Conservation (phyloP, 371 early-diverging fungal genomes). For the Fennellomyces sp. region DNA sequence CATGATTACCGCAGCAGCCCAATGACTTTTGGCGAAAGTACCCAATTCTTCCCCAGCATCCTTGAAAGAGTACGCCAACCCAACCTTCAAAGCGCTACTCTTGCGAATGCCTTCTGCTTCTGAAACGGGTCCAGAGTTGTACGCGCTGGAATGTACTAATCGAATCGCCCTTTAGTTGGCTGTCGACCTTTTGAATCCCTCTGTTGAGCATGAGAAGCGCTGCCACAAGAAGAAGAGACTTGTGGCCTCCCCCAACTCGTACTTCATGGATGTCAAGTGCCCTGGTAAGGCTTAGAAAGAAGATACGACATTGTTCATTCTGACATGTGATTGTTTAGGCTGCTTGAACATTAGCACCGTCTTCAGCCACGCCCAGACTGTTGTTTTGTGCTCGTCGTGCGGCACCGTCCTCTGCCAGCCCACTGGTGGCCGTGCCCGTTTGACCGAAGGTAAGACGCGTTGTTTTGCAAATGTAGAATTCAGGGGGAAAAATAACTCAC, state of each 20-base stretch:
- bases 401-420: slow-evolving; percentile 97
- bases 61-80: too few relatives aligned
- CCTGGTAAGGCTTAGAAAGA: slow-evolving; percentile 63
- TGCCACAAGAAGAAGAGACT: slow-evolving; percentile 99
- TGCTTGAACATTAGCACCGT: slow-evolving; percentile 98
- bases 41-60: too few relatives aligned
- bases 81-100: too few relatives aligned
- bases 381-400: slow-evolving; percentile 97
- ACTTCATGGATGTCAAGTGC: slow-evolving; percentile 99
- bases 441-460: slow-evolving; percentile 79
- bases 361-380: slow-evolving; percentile 99
- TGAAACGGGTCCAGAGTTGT: too few relatives aligned
- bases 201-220: slow-evolving; percentile 91
- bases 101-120: too few relatives aligned
- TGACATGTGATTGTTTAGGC: slow-evolving; percentile 44
- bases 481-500: not conserved
- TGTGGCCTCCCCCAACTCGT: slow-evolving; percentile 99
- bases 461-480: not conserved
- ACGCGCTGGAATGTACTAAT: not conserved
- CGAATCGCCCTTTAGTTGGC: slow-evolving; percentile 74
- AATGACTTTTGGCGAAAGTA: too few relatives aligned
- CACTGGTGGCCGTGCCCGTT: slow-evolving; percentile 98
- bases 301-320: not conserved
- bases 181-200: slow-evolving; percentile 99
- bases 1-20: too few relatives aligned